Percentiles rank a stretch among this genome's conserved stretches.
These are phyloP conservation scores for Hymenoscyphus repandus DNA, from an alignment of 2,329 filamentous ascomycete genomes.

Conservation along the genomic window DNA sequence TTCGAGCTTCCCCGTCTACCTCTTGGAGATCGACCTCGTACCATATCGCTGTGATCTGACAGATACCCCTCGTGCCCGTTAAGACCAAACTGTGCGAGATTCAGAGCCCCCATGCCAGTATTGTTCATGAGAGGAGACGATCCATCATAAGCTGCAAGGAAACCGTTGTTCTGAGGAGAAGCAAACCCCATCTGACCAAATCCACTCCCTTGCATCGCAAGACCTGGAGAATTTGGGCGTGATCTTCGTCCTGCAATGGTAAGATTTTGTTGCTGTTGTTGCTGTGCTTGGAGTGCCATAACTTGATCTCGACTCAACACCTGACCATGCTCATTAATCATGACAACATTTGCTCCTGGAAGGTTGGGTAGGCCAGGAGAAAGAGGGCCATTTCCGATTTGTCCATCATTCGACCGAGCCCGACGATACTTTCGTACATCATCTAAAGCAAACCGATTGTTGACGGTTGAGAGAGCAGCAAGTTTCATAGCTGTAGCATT, in stretches of 20 bases:
- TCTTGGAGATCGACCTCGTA: constrained; percentile 83
- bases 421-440: constrained; percentile 96
- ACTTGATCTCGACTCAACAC: constrained; percentile 81
- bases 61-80: constrained; percentile 77
- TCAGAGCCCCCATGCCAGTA: constrained; percentile 65
- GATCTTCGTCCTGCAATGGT: constrained; percentile 68
- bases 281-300: constrained; percentile 69
- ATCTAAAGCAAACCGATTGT: constrained; percentile 94
- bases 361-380: constrained; percentile 63
- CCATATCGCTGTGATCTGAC: constrained; percentile 89
- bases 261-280: constrained; percentile 44
- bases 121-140: constrained; percentile 64
- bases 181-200: constrained; percentile 67
- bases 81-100: constrained; percentile 66
- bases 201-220: constrained; percentile 68
- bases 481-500: constrained; percentile 99
- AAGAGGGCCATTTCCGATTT: constrained; percentile 52
- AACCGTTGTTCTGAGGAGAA: constrained; percentile 91
- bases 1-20: constrained; percentile 92
- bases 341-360: constrained; percentile 73
- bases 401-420: constrained; percentile 79
- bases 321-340: constrained; percentile 93
- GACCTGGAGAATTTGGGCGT: constrained; percentile 81
- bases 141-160: constrained; percentile 81
- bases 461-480: constrained; percentile 92